Conservation (phyloP, 2,329 filamentous ascomycete genomes). For the Cladobotryum mycophilum region DNA sequence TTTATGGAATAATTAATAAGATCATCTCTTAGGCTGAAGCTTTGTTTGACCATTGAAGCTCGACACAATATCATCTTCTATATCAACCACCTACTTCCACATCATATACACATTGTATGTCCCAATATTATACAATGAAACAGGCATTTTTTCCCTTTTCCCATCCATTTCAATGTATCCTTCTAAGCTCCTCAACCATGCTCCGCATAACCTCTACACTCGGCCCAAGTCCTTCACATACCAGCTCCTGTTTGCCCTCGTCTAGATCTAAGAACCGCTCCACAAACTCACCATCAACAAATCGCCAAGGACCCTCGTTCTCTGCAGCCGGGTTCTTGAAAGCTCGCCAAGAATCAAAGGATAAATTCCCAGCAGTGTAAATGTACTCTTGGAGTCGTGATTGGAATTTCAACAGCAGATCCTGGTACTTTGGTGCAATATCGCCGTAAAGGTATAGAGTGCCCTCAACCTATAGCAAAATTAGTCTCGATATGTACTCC, state of each 20-base stretch:
- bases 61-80: too few relatives aligned
- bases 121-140: too few relatives aligned
- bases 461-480: constrained; percentile 64
- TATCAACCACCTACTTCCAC: too few relatives aligned
- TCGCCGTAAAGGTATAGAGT: constrained; percentile 84
- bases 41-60: too few relatives aligned
- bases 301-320: constrained; percentile 73
- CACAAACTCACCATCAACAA: constrained; percentile 87
- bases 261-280: constrained; percentile 74
- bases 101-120: too few relatives aligned
- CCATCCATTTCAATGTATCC: constrained; percentile 45
- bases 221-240: constrained; percentile 51
- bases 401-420: constrained; percentile 80
- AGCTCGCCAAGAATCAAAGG: constrained; percentile 74
- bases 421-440: constrained; percentile 65
- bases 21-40: too few relatives aligned
- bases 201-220: constrained; percentile 58
- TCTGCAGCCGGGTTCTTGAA: constrained; percentile 69
- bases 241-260: constrained; percentile 47
- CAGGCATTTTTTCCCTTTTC: constrained; percentile 5
- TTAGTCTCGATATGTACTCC: not conserved
- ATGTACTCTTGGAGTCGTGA: constrained; percentile 60
- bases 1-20: too few relatives aligned
- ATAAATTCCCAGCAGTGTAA: constrained; percentile 62
- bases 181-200: constrained; percentile 55